Base-by-base conservation (phyloP, 1,139 yeast genomes). In the Groenewaldozyma auringiensis region DNA sequence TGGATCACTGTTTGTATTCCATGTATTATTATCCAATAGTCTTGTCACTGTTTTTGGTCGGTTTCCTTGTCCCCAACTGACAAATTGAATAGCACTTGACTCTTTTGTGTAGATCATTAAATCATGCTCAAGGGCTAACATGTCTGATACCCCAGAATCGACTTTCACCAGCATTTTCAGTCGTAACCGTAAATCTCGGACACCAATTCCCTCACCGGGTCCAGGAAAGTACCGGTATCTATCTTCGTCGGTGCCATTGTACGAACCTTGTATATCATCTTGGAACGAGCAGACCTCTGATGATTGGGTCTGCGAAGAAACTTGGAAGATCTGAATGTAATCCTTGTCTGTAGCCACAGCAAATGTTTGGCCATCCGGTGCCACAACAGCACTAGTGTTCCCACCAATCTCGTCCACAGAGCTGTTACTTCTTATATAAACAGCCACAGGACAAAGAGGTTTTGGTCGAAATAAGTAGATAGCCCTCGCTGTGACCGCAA, bases 171-270 rank as follows among this genome's bases (percentile, higher is more conserved):
- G 57, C 56, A 57, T 52, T 33, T 54, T 44, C 38, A 55, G 58
- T 37, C 59, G 53, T 17, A 68, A 47, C 36, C 52, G 53, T 25
- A 66, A 50, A 41, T 66, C 69, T 2, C 66, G 58, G 2, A 66
- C 65, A 2, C 71, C 71, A 18, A 61, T 51, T 2, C 64, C 65
- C 47, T 68, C 72, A 4, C 72, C 71, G 1, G 70, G 68, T 1
- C 71, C 72, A 1, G 69, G 68, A 16, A 57, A 53, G 16, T 57
- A 52, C 14, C 53, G 51, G 4, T 54, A 49, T 14, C 50, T 43
- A 21, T 41, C 43, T 3, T 49, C 48, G 16, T 47, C 32, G 31
- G 46, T 38, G 2, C 39, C 27, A 47, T 40, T 25, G 33, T 42
- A 38, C 41, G 48, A 44, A 14, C 50, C 43, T 42, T 41, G 46